Evolutionary conservation across 108 stramenopile genomes (phyloP).

Genomic region (Fistulifera solaris): DNA sequence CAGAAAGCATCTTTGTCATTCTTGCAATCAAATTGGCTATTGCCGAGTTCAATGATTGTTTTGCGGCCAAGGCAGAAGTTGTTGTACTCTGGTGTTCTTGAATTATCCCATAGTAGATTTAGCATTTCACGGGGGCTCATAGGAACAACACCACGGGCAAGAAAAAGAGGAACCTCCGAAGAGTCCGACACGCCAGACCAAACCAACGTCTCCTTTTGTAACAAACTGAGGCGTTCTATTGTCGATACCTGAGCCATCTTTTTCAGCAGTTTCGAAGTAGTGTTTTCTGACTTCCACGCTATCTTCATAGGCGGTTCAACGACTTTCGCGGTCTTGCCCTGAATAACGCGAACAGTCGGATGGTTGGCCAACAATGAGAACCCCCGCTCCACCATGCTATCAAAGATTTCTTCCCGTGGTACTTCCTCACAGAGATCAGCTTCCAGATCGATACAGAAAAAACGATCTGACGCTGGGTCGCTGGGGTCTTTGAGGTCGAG

Average conservation of each 20-base stretch:
- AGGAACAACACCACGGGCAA: conserved; percentile 34
- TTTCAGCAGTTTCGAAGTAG: conserved; percentile 17
- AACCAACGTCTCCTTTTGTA: conserved; percentile 21
- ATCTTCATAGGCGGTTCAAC: conserved; percentile 3
- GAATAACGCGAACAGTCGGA: conserved; percentile 3
- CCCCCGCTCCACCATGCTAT: conserved; percentile 12
- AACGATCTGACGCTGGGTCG: too few relatives aligned
- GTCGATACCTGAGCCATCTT: conserved; percentile 7
- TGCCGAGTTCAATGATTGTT: conserved; percentile 10
- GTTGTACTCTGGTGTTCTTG: conserved; percentile 43
- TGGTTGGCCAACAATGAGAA: conserved; percentile 6
- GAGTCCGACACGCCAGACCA: conserved; percentile 24
- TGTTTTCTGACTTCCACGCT: conserved; percentile 34
- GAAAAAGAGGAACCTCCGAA: conserved; percentile 23
- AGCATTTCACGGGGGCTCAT: conserved; percentile 24
- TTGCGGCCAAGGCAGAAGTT: conserved; percentile 25
- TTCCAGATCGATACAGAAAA: background rate
- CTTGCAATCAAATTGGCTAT: background rate
- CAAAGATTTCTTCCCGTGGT: conserved; percentile 14
- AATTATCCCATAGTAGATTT: conserved; percentile 36
- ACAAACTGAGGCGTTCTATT: conserved; percentile 12
- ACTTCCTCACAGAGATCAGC: conserved; percentile 18
- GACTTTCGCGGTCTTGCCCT: background rate
- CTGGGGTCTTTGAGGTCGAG: conserved; percentile 4
- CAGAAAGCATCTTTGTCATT: conserved; percentile 1